Evolutionary conservation across 352 stramenopile species (phyloP).

Genomic region (Phytopythium cucurbitacearum): DNA sequence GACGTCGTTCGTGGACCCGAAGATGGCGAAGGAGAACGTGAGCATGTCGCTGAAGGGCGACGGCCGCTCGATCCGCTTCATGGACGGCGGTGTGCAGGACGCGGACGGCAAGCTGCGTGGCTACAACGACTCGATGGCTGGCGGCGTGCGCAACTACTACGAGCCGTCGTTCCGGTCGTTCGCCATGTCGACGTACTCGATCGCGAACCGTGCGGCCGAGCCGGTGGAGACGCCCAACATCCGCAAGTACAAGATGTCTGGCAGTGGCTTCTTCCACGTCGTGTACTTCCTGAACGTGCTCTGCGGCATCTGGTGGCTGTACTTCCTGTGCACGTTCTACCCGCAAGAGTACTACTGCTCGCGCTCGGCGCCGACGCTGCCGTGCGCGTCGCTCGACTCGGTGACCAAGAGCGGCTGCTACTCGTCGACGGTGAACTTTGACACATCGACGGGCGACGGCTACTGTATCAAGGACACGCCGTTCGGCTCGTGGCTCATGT

Average conservation of each 20-base stretch:
- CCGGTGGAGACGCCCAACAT: conserved; percentile 88
- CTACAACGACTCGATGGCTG: conserved; percentile 75
- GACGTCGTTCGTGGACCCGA: conserved; percentile 87
- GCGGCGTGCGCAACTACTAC: conserved; percentile 77
- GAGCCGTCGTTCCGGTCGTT: conserved; percentile 88
- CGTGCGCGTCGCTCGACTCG: conserved; percentile 49
- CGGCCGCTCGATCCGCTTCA: conserved; percentile 81
- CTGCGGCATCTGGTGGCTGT: conserved; percentile 72
- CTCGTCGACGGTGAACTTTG: conserved; percentile 72
- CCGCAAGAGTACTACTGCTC: conserved; percentile 79
- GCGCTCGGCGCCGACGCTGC: conserved; percentile 62
- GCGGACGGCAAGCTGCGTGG: conserved; percentile 78
- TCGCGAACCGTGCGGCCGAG: conserved; percentile 82
- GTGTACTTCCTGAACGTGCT: conserved; percentile 77
- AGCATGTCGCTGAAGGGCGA: conserved; percentile 75
- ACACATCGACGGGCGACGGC: conserved; percentile 47
- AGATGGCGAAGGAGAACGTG: conserved; percentile 60
- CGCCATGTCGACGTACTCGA: conserved; percentile 87
- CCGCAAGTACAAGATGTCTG: conserved; percentile 90
- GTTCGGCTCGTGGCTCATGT: conserved; percentile 74
- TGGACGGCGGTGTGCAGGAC: conserved; percentile 82
- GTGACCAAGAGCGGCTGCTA: conserved; percentile 50
- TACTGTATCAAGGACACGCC: conserved; percentile 79
- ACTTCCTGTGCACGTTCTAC: conserved; percentile 79
- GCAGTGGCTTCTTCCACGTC: conserved; percentile 77